Evolutionary conservation across 148 eudicot genomes (phyloP).

Genomic region (Linanthus parryae): DNA sequence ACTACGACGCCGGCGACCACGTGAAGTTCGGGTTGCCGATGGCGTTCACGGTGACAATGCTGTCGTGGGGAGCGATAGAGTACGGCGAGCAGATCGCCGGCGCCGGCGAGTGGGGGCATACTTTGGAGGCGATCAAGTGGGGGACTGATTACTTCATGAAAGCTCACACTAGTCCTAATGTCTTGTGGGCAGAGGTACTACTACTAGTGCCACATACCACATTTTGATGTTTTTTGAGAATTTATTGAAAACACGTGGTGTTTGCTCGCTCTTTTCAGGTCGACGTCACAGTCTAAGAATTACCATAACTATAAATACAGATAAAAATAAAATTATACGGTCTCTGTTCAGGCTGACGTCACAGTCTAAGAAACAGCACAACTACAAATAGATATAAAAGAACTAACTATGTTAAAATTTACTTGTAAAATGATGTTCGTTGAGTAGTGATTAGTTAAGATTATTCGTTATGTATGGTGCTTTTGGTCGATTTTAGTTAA

Average conservation of each 20-base stretch:
- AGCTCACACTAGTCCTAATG: conserved; percentile 62
- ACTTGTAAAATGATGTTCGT: too few species aligned
- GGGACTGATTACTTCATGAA: conserved; percentile 84
- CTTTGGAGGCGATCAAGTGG: conserved; percentile 67
- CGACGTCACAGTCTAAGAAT: background rate
- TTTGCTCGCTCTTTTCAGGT: background rate
- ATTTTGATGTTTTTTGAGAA: too few species aligned
- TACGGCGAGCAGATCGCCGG: conserved; percentile 32
- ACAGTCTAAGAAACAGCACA: background rate
- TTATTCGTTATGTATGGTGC: too few species aligned
- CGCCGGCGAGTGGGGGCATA: conserved; percentile 39
- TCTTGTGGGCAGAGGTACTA: conserved; percentile 74
- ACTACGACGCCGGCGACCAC: conserved; percentile 78
- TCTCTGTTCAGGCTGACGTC: background rate
- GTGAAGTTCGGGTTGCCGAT: conserved; percentile 84
- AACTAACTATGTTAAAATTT: too few species aligned
- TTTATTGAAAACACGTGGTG: too few species aligned
- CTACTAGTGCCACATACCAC: too few species aligned
- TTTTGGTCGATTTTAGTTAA: too few species aligned
- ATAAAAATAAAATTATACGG: background rate
- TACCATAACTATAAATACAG: too few species aligned
- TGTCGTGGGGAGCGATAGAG: conserved; percentile 65
- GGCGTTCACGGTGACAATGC: conserved; percentile 73
- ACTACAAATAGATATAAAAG: background rate
- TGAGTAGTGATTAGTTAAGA: too few species aligned